A percentile compares a stretch with the other conserved stretches of the same genome.
These are phyloP conservation scores for Penicillium ochrochloron DNA, from an alignment of 495 filamentous ascomycete species.

Conservation along the genomic window DNA sequence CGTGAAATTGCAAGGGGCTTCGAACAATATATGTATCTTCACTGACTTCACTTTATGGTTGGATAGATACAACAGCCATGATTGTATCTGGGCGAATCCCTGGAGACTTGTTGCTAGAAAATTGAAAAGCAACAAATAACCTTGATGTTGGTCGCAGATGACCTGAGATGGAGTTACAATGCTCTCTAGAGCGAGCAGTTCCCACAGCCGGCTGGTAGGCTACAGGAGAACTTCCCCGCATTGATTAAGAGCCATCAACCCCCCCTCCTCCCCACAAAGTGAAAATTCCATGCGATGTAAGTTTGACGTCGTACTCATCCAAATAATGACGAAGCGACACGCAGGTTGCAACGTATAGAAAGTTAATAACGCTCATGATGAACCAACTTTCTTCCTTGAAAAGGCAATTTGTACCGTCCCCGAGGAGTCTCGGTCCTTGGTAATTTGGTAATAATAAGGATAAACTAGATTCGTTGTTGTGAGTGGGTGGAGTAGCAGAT, in stretches of 20 bases:
- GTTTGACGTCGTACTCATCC: no score
- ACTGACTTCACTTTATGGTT: no score
- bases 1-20: no score
- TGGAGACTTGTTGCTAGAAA: neutral
- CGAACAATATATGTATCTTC: no score
- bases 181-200: no score
- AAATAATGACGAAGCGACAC: neutral
- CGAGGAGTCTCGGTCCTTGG: neutral
- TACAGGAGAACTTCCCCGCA: neutral
- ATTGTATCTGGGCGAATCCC: neutral
- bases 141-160: neutral
- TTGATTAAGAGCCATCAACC: neutral
- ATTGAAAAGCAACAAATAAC: neutral
- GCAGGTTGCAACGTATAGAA: neutral
- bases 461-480: neutral
- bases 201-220: neutral
- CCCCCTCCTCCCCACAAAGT: neutral
- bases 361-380: neutral
- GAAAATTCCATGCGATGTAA: no score
- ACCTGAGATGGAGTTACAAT: no score
- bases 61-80: neutral
- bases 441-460: no score
- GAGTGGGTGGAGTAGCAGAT: slow-evolving; percentile 1
- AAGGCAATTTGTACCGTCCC: neutral
- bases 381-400: neutral